A percentile compares a stretch with the other conserved stretches of the same genome.
These are phyloP conservation scores for Globomyces pollinis-pini DNA, from an alignment of 192 early-diverging fungal genomes.

Conservation along the genomic window DNA sequence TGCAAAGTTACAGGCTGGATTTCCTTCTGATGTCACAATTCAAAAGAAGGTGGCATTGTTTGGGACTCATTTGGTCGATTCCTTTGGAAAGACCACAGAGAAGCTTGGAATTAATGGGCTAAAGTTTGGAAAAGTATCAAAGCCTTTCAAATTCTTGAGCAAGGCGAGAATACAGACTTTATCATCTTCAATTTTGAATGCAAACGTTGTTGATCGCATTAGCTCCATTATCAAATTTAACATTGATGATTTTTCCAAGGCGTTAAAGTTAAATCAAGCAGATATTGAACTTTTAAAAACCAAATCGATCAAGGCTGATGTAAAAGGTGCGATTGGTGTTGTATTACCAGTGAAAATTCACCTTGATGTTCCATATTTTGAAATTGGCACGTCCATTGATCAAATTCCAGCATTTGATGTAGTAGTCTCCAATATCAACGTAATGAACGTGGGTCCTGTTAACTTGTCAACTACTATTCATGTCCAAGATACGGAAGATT, in stretches of 20 bases:
- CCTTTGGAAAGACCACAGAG: constrained; percentile 6
- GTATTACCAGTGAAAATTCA: not conserved
- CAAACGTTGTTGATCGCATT: not conserved
- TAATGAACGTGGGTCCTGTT: constrained; percentile 16
- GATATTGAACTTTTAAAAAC: not conserved
- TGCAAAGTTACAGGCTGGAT: constrained; percentile 7
- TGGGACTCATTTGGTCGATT: constrained; percentile 7
- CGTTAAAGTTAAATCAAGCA: not conserved
- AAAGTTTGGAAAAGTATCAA: constrained; percentile 13
- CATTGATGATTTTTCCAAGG: too few species aligned
- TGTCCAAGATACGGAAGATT: constrained; percentile 9
- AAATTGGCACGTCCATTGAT: not conserved
- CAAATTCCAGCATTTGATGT: not conserved
- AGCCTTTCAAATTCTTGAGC: not conserved
- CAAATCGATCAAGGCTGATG: not conserved
- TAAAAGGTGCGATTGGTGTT: not conserved
- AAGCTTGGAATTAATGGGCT: constrained; percentile 7
- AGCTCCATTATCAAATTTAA: not conserved
- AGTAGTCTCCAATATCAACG: constrained; percentile 15
- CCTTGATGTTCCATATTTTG: not conserved
- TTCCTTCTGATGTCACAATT: constrained; percentile 11
- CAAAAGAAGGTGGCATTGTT: constrained; percentile 15
- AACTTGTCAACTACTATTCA: not conserved
- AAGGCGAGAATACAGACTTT: not conserved
- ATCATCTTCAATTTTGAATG: not conserved